Percentiles rank a stretch among this genome's conserved stretches.
Evolutionary conservation across 768 basidiomycete species (phyloP).

Genomic region (Holtermanniella nyarrowii): DNA sequence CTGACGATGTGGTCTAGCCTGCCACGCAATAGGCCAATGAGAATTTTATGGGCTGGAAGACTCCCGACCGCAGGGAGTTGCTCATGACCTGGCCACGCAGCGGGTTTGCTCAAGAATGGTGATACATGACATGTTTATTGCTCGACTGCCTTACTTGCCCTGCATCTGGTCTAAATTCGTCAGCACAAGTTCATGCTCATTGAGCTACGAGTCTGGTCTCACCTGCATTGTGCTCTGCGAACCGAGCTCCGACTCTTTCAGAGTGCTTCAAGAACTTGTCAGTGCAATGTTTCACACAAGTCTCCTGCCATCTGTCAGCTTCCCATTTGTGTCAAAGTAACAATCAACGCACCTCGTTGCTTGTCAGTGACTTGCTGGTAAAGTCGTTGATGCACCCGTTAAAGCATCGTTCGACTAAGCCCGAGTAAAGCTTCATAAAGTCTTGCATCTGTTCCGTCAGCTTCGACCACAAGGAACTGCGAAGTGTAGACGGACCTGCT

Average conservation of each 20-base stretch:
- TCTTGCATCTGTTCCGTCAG: conserved; percentile 74
- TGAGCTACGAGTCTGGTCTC: conserved; percentile 32
- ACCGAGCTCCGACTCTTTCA: conserved; percentile 80
- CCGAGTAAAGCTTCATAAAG: conserved; percentile 88
- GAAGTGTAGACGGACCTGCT: conserved; percentile 56
- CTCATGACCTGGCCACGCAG: too few species aligned
- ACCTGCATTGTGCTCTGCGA: conserved; percentile 89
- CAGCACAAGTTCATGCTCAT: not conserved
- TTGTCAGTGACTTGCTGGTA: conserved; percentile 82
- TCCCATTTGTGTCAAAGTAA: not conserved
- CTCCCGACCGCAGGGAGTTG: too few species aligned
- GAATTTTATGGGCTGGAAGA: too few species aligned
- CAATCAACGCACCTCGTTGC: conserved; percentile 65
- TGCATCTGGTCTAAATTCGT: conserved; percentile 1
- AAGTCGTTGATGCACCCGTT: conserved; percentile 91
- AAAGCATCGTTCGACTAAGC: conserved; percentile 92
- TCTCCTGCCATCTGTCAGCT: conserved; percentile 49
- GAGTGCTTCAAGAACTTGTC: conserved; percentile 98
- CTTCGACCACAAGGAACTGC: not conserved
- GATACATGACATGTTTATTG: too few species aligned
- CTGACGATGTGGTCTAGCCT: too few species aligned
- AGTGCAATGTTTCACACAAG: conserved; percentile 83
- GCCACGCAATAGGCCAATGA: too few species aligned
- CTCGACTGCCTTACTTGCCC: too few species aligned
- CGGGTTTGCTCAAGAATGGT: too few species aligned